These are phyloP conservation scores for Diaporthe longicolla DNA, from an alignment of 2,329 filamentous ascomycete species.

Conservation along the genomic window DNA sequence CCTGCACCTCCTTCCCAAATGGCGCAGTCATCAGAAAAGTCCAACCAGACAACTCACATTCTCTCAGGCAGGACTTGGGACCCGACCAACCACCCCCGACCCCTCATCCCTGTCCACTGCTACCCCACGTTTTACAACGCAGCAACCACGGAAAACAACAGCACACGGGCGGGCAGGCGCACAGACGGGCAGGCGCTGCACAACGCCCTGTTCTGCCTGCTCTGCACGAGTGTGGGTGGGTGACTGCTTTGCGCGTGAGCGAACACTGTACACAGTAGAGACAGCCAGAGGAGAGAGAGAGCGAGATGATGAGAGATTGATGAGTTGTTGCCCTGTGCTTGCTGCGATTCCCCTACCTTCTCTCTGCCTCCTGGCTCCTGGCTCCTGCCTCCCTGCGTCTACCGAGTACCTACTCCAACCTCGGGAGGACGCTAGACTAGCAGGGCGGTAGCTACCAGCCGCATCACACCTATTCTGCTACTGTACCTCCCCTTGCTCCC, in stretches of 20 bases:
- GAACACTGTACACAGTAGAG: too few relatives aligned
- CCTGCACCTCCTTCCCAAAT: conserved; percentile 19
- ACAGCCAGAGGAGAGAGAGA: too few relatives aligned
- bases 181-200: neutral
- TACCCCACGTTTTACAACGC: conserved; percentile 35
- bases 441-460: conserved; percentile 26
- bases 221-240: neutral
- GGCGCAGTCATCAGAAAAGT: neutral
- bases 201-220: neutral
- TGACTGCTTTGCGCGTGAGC: too few relatives aligned
- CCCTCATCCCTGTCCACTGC: conserved; percentile 22
- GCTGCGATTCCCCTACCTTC: conserved; percentile 26
- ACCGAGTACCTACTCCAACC: neutral
- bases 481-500: neutral
- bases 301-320: neutral
- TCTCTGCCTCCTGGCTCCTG: neutral
- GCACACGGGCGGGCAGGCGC: neutral
- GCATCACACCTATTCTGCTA: neutral
- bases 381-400: neutral
- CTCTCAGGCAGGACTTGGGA: neutral
- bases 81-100: conserved; percentile 11
- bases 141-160: conserved; percentile 10
- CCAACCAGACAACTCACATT: conserved; percentile 5
- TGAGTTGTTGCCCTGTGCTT: conserved; percentile 20
- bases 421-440: neutral